Base-by-base conservation (phyloP, 306 rosid genomes). In the Erythrophleum fordii region DNA sequence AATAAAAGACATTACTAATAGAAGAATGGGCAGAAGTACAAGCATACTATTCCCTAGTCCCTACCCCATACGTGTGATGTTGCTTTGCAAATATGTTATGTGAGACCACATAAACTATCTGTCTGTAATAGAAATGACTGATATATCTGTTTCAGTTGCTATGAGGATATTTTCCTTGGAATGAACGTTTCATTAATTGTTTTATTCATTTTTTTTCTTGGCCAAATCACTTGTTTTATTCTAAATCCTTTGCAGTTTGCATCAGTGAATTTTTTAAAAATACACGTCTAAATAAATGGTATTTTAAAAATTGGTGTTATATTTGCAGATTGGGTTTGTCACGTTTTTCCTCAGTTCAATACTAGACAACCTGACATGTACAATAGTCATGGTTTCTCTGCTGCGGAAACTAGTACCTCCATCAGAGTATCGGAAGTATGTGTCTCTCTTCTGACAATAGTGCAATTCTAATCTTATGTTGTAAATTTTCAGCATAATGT, bases 311-410 rank as follows among this genome's bases (percentile, higher is more conserved):
- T 64, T 84, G 29, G 42, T 81, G 46, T 82, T 84, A 79, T 42
- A 70, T 76, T 84, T 84, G 81, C 91, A 95, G 99, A 75, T 95
- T 84, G 99, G 99, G 52, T 72, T 89, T 81, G 92, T 90, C 60
- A 95, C 96, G 1, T 95, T 95, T 85, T 89, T 85, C 76, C 97
- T 95, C 67, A 95, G 99, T 89, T 53, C 99, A 34, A 51, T 93
- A 77, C 91, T 95, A 18, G 98, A 95, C 91, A 95, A 95, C 90
- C 90, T 95, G 84, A 95, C 99, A 16, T 87, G 98, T 39, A 95
- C 99, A 73, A 95, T 95, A 45, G 86, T 93, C 86, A 93, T 95
- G 98, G 97, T 95, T 80, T 95, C 98, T 79, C 84, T 95, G 69
- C 87, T 95, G 88, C 88, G 94, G 85, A 95, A 95, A 78, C 87